Evolutionary conservation across 1,284 basidiomycete species (phyloP).

Genomic region (Austroboletus niveus): DNA sequence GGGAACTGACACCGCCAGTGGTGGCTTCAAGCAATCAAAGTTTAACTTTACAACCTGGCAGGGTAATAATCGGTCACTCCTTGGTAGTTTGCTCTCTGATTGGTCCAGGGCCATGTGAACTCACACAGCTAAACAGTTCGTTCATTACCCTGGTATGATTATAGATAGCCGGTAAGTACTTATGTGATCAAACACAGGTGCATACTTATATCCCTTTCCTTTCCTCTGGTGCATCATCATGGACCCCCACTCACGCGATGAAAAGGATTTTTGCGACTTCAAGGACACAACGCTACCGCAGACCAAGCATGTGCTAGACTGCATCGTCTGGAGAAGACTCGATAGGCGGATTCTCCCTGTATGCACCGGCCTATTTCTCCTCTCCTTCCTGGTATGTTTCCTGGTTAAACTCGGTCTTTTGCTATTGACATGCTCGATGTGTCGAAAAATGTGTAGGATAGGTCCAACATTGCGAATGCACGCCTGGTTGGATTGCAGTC

Average conservation of each 20-base stretch:
- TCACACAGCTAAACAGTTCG: too few species aligned
- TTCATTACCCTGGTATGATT: too few species aligned
- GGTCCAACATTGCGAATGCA: conserved; percentile 59
- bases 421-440: not conserved
- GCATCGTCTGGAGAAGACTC: conserved; percentile 43
- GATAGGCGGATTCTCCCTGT: conserved; percentile 46
- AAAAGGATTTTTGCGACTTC: conserved; percentile 1
- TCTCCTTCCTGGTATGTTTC: conserved; percentile 45
- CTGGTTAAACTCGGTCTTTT: not conserved
- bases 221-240: not conserved
- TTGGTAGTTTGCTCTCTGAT: too few species aligned
- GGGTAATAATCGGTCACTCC: too few species aligned
- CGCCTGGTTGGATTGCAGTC: conserved; percentile 56
- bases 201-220: not conserved
- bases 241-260: not conserved
- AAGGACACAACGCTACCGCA: conserved; percentile 5
- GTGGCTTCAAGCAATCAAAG: too few species aligned
- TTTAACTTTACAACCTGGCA: too few species aligned
- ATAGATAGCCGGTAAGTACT: too few species aligned
- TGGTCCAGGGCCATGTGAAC: too few species aligned
- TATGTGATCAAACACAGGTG: too few species aligned
- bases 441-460: conserved; percentile 16
- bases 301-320: conserved; percentile 24
- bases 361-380: conserved; percentile 47
- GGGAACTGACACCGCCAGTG: too few species aligned